Evolutionary conservation across 768 basidiomycete genomes (phyloP), one percentile per base, ranked within the genome.

Genomic region (Boletus rex-veris): DNA sequence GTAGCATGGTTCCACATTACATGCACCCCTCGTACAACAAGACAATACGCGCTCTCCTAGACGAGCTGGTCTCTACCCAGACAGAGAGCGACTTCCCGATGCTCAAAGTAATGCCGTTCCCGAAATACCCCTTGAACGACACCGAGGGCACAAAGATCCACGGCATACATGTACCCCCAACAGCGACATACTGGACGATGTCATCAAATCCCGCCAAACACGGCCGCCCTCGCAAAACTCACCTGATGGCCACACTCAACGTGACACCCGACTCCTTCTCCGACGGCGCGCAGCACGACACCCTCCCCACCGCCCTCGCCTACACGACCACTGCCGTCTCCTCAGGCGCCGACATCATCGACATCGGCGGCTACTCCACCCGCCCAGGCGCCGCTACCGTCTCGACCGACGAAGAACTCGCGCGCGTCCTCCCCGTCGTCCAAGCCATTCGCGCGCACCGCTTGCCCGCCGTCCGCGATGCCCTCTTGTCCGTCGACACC

Each of bases 341-440:
- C 0, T 74, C 74, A 1, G 87, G 88, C 1, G 86, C 89, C 0
- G 77, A 83, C 52, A 89, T 99, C 52, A 73, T 98, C 54, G 97
- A 99, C 69, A 78, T 98, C 18, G 96, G 97, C 0, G 97, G 97
- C 0, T 91, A 92, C 71, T 95, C 92, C 0, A 99, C 95, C 0
- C 81, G 93, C 11, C 97, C 96, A 0, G 80, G 84, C 1, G 88
- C 94, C 0, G 77, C 73, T 1, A 81, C 80, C 48, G 83, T 96
- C 38, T 75, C 79, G 0, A 58, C 75, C 0, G 78, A 84, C 52
- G 90, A 94, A 48, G 96, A 99, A 65, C 74, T 79, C 10, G 45
- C 69, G 1, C 77, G 96, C 2, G 88, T 95, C 14, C 75, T 86
- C 1, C 91, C 92, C 1, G 73, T 88, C 45, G 79, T 97, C 50